A percentile compares a stretch with the other conserved stretches of the same genome.
Conservation (phyloP, 129 eudicot species). For the Mikania micrantha region DNA sequence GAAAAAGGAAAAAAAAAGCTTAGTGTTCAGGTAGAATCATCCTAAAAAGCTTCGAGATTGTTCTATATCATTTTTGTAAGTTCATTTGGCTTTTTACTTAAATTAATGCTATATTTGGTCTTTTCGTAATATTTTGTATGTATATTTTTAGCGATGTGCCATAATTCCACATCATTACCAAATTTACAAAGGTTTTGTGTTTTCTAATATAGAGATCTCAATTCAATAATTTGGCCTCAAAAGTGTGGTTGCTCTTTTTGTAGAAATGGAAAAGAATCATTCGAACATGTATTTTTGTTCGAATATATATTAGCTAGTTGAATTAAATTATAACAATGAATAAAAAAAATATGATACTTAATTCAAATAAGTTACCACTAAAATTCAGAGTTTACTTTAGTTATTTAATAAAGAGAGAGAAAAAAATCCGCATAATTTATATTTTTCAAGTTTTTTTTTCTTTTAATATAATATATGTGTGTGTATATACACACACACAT, state of each 20-base stretch:
- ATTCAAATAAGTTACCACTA: neutral
- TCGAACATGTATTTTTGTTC: neutral
- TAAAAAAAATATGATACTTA: no score
- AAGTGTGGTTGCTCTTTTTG: neutral
- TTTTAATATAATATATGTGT: no score
- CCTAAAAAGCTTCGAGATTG: neutral
- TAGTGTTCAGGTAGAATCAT: neutral
- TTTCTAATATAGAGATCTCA: neutral
- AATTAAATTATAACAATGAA: no score
- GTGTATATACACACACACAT: no score
- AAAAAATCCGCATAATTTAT: no score
- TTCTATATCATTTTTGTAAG: neutral
- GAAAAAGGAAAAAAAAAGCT: conserved; percentile 1
- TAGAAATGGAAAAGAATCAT: neutral
- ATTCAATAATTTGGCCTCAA: neutral
- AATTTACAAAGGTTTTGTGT: neutral
- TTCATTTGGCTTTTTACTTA: neutral
- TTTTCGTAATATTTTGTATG: conserved; percentile 7
- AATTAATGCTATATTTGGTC: conserved; percentile 8
- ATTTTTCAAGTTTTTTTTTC: no score
- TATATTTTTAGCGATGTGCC: neutral
- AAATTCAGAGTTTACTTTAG: neutral
- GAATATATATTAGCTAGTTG: neutral
- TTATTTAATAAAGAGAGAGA: no score
- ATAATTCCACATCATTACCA: neutral